phyloP scores from a whole-genome alignment of 106 monocot species.

The Allium sativum region DNA sequence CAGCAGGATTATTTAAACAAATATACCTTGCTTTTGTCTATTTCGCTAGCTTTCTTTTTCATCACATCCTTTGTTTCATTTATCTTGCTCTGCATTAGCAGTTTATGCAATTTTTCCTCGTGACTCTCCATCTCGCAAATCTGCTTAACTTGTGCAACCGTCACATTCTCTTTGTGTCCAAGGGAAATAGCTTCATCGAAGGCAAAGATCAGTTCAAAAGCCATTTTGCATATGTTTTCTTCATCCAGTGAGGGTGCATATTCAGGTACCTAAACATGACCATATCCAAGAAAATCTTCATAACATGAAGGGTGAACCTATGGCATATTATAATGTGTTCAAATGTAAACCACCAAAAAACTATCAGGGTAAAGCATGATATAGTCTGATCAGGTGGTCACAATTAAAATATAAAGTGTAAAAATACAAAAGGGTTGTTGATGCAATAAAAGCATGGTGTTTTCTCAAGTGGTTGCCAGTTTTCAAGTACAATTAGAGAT shows the following conservation, averaged over 20 bases:
- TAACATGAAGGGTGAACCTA: not conserved
- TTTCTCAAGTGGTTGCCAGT: too few relatives aligned
- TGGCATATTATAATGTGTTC: not conserved
- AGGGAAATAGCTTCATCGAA: conserved; percentile 98
- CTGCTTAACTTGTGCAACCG: conserved; percentile 86
- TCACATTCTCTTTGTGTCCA: conserved; percentile 88
- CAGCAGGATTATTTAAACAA: not conserved
- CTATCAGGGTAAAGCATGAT: too few relatives aligned
- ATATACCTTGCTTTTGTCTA: conserved; percentile 93
- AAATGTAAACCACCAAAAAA: too few relatives aligned
- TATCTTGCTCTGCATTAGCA: conserved; percentile 87
- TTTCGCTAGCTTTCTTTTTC: conserved; percentile 88
- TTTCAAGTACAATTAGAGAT: too few relatives aligned
- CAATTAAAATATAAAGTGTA: too few relatives aligned
- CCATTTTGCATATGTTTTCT: conserved; percentile 66
- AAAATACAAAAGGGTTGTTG: too few relatives aligned
- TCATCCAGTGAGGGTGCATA: conserved; percentile 89
- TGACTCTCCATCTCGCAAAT: conserved; percentile 99
- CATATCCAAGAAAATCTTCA: conserved; percentile 1
- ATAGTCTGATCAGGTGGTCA: too few relatives aligned
- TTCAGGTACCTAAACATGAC: conserved; percentile 63
- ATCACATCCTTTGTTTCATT: conserved; percentile 97
- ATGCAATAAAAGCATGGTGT: too few relatives aligned
- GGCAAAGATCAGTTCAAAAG: conserved; percentile 96
- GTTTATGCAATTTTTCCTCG: conserved; percentile 81